phyloP scores from a whole-genome alignment of 164 flowering plant species.

The Cinnamomum micranthum region DNA sequence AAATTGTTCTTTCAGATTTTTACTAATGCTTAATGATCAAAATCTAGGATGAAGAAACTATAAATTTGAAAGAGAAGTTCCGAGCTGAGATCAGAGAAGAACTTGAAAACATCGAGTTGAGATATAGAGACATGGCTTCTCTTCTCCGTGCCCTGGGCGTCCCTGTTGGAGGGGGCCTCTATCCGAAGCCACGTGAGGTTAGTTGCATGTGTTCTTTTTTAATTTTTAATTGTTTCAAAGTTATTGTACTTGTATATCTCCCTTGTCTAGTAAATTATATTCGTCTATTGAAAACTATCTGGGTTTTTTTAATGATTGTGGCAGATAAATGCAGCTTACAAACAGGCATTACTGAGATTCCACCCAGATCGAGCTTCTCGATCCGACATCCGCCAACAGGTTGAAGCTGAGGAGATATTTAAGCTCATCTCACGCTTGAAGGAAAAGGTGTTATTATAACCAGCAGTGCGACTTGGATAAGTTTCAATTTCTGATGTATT shows the following conservation, averaged over 20 bases:
- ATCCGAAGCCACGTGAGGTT: constrained; percentile 55
- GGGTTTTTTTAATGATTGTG: neutral
- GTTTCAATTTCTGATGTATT: no score
- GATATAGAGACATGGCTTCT: constrained; percentile 64
- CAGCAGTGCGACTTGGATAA: constrained; percentile 12
- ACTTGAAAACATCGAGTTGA: constrained; percentile 50
- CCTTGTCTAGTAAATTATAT: neutral
- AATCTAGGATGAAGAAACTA: constrained; percentile 68
- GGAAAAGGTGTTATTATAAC: constrained; percentile 47
- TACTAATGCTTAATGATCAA: constrained; percentile 5
- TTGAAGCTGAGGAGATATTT: constrained; percentile 94
- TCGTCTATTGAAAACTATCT: neutral
- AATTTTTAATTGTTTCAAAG: neutral
- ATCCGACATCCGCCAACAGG: constrained; percentile 64
- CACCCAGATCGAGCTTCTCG: constrained; percentile 87
- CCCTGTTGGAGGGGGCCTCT: constrained; percentile 41
- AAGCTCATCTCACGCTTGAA: constrained; percentile 82
- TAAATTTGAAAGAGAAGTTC: constrained; percentile 68
- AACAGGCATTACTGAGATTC: constrained; percentile 67
- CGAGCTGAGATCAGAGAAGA: constrained; percentile 56
- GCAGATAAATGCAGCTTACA: constrained; percentile 85
- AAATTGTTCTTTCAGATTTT: neutral
- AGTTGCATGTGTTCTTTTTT: constrained; percentile 11
- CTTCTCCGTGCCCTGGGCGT: constrained; percentile 74
- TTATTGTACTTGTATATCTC: neutral